A percentile compares a stretch with the other conserved stretches of the same genome.
phyloP scores from a whole-genome alignment of 768 basidiomycete genomes.

The Grammothele lineata region DNA sequence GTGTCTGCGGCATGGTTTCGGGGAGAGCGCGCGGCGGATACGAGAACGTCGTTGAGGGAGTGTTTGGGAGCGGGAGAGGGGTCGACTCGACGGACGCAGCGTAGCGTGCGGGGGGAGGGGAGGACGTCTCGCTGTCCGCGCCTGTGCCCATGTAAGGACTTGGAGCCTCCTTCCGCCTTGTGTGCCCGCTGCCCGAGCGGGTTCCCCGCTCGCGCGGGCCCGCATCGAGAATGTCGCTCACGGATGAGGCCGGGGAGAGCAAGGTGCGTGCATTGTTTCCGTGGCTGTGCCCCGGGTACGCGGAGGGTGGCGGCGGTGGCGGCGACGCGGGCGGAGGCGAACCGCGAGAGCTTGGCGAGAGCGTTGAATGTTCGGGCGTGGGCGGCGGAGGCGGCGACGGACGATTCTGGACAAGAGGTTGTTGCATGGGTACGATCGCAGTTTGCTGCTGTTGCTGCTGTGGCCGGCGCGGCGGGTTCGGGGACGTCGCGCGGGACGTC shows the following conservation, averaged over 20 bases:
- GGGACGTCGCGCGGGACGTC: slow-evolving; percentile 12
- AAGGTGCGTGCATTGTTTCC: slow-evolving; percentile 1
- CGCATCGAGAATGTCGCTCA: too few relatives aligned
- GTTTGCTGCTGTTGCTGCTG: too few relatives aligned
- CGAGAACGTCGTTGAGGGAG: slow-evolving; percentile 19
- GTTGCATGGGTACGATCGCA: too few relatives aligned
- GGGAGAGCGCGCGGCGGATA: slow-evolving; percentile 5
- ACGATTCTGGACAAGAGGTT: too few relatives aligned
- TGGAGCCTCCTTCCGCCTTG: too few relatives aligned
- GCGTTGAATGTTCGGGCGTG: too few relatives aligned
- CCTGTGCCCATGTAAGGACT: too few relatives aligned
- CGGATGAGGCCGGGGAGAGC: slow-evolving; percentile 3
- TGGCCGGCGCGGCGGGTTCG: neutral
- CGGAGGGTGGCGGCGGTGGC: slow-evolving; percentile 5
- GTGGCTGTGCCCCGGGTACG: slow-evolving; percentile 6
- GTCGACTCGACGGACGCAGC: slow-evolving; percentile 16
- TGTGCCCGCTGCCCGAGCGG: too few relatives aligned
- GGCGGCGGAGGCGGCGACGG: too few relatives aligned
- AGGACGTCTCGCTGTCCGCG: slow-evolving; percentile 3
- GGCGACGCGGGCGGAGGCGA: neutral
- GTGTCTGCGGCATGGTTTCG: neutral
- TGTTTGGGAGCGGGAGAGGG: slow-evolving; percentile 9
- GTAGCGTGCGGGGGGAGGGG: slow-evolving; percentile 7
- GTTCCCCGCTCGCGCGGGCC: too few relatives aligned
- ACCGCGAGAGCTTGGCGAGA: neutral